These are phyloP conservation scores for Pseudogymnoascus sp. DNA, from an alignment of 2,329 filamentous ascomycete genomes.

Conservation along the genomic window DNA sequence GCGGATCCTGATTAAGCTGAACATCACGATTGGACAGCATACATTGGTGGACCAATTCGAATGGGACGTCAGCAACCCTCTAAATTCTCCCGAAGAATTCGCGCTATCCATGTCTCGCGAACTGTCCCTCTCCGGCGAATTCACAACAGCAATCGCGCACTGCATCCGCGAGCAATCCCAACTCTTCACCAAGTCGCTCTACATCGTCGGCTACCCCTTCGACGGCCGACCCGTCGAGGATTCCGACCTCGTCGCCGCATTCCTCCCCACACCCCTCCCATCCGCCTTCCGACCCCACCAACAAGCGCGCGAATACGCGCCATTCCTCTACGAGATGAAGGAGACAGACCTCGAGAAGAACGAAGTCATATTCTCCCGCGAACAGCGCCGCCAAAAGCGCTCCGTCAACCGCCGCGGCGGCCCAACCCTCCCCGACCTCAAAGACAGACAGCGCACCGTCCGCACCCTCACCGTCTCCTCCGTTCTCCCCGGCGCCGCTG, in stretches of 20 bases:
- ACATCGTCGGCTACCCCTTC: constrained; percentile 88
- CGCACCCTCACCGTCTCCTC: constrained; percentile 87
- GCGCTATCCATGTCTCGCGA: constrained; percentile 83
- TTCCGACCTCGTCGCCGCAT: constrained; percentile 74
- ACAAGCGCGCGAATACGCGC: constrained; percentile 87
- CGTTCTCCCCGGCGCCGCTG: constrained; percentile 79
- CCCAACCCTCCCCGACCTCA: constrained; percentile 88
- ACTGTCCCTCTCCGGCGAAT: constrained; percentile 85
- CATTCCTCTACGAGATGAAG: constrained; percentile 88
- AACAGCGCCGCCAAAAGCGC: constrained; percentile 89
- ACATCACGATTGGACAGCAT: constrained; percentile 93
- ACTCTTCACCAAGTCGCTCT: constrained; percentile 86
- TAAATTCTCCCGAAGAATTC: constrained; percentile 92
- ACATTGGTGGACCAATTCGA: constrained; percentile 96
- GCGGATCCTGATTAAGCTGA: constrained; percentile 90
- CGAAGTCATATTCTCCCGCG: constrained; percentile 85
- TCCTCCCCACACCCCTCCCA: constrained; percentile 75
- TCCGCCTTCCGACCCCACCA: constrained; percentile 84
- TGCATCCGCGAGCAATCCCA: constrained; percentile 95
- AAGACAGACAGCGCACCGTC: constrained; percentile 87
- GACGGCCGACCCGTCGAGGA: constrained; percentile 91
- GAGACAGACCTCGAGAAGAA: constrained; percentile 84
- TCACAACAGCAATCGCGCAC: constrained; percentile 94
- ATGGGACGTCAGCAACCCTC: constrained; percentile 95
- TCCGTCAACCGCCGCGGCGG: constrained; percentile 91